Evolutionary conservation across 2,329 filamentous ascomycete species (phyloP), one percentile per base, ranked within the genome.

Genomic region (Exserohilum rostratum): DNA sequence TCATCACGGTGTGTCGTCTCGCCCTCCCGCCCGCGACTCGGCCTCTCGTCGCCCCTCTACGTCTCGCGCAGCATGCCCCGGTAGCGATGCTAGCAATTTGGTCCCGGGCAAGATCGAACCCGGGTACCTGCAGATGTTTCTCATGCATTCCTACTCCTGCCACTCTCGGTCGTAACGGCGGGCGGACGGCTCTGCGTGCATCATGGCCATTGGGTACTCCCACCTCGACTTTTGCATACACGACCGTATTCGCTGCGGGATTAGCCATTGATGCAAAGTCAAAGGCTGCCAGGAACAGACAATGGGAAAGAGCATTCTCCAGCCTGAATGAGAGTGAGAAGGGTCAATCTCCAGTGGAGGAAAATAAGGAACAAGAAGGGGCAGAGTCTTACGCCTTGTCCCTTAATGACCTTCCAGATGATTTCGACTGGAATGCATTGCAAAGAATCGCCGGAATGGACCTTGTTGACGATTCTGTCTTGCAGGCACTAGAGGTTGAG

Each of bases 61-160:
- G 46, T 46, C 9, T 51, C 46, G 55, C 58, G 51, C 65, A 73
- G 61, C 62, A 75, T 76, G 72, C 60, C 48, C 62, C 67, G 71
- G 62, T 71, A 74, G 73, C 72, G 69, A 92, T 91, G 89, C 85
- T 85, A 76, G 81, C 82, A 61, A 72, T 90, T 64, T 88, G 87
- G 86, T 86, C 85, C 74, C 84, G 86, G 77, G 84, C 85, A 77
- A 81, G 83, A 67, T 84, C 83, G 80, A 82, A 81, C 76, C 84
- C 83, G 75, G 74, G 74, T 61, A 80, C 83, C 66, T 89, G 86
- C 77, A 82, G 82, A 75, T 90, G 86, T 77, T 80, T 83, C 63
- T 79, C 84, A 67, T 89, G 86, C 76, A 75, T 84, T 49, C 80
- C 82, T 51, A 76, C 64, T 47, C 70, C 82, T 53, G 77, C 79